These are phyloP conservation scores for Gynostemma pentaphyllum DNA, from an alignment of 306 rosid species.

Conservation along the genomic window DNA sequence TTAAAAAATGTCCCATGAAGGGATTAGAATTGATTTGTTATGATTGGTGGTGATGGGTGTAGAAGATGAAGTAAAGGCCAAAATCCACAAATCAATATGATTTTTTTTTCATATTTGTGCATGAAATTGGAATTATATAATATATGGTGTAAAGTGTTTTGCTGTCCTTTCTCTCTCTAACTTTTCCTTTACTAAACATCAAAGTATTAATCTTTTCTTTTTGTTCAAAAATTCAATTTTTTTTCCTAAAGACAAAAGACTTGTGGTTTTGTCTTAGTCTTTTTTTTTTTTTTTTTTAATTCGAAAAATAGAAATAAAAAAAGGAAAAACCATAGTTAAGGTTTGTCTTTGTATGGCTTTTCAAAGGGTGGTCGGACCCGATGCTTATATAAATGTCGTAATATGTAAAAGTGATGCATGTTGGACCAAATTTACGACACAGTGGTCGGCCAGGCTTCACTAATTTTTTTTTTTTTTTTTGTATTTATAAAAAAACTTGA, in stretches of 20 bases:
- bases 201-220: not conserved
- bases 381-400: not conserved
- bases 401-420: not conserved
- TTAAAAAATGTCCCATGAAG: not conserved
- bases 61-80: not conserved
- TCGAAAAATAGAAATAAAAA: not conserved
- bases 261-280: not conserved
- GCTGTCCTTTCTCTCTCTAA: not conserved
- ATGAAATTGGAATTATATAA: no score
- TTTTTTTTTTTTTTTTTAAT: not conserved
- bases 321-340: not conserved
- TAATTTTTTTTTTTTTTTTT: no score
- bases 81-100: not conserved
- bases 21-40: not conserved
- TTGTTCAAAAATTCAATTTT: not conserved
- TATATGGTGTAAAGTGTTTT: not conserved
- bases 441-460: not conserved
- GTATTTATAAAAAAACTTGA: no score
- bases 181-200: not conserved
- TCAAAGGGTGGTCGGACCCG: not conserved
- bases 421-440: not conserved
- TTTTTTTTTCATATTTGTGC: no score
- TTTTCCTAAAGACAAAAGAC: not conserved
- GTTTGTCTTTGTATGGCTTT: not conserved
- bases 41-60: not conserved